Conservation (phyloP, 1,284 basidiomycete genomes). For the Ganoderma sp. region DNA sequence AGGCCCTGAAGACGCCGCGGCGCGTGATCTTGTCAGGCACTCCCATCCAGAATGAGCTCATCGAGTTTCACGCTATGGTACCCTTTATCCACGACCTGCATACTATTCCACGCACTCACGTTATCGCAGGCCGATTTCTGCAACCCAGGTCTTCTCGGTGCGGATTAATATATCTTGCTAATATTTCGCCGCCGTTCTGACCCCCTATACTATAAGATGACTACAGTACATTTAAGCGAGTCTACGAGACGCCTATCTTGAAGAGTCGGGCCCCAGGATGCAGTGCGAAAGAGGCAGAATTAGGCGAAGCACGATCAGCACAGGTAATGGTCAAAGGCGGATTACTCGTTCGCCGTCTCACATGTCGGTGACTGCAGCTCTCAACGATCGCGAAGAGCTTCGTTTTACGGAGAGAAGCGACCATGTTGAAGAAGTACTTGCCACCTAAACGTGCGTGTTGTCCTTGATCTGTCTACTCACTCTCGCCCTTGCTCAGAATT, state of each 20-base stretch:
- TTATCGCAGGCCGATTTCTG: conserved; percentile 83
- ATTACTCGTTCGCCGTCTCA: neutral
- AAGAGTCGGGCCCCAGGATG: conserved; percentile 85
- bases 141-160: conserved; percentile 88
- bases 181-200: neutral
- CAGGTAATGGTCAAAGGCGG: conserved; percentile 56
- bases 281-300: conserved; percentile 70
- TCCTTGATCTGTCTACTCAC: neutral
- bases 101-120: conserved; percentile 7
- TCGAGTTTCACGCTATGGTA: conserved; percentile 95
- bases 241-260: conserved; percentile 91
- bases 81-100: conserved; percentile 28
- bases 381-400: conserved; percentile 83
- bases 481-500: conserved; percentile 11
- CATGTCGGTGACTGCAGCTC: conserved; percentile 54
- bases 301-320: conserved; percentile 75
- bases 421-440: conserved; percentile 82
- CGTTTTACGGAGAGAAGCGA: conserved; percentile 87
- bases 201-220: conserved; percentile 53
- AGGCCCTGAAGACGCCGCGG: conserved; percentile 74
- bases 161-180: conserved; percentile 31
- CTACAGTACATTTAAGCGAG: conserved; percentile 75
- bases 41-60: conserved; percentile 95
- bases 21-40: conserved; percentile 94
- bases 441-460: conserved; percentile 81